Base-by-base conservation (phyloP, 2,329 filamentous ascomycete species). In the Acrocalymma vagum region DNA sequence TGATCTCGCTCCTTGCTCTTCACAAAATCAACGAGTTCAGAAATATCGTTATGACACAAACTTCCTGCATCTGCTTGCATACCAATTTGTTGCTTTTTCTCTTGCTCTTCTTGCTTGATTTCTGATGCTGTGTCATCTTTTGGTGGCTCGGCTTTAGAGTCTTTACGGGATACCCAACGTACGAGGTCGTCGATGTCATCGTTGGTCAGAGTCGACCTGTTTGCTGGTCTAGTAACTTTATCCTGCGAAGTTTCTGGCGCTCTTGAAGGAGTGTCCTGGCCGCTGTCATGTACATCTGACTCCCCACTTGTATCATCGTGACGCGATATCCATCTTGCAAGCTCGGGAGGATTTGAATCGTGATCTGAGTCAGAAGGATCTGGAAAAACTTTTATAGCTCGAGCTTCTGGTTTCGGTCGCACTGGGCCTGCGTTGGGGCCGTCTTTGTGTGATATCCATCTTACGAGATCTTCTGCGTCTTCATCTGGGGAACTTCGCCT, bases 151-250 rank as follows among this genome's bases (percentile, higher is more conserved):
- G 24, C 25, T 29, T 47, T 47, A 6, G 36, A 30, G 8, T 54
- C 51, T 37, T 39, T 57, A 3, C 46, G 45, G 9, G 53, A 58
- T 11, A 62, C 51, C 58, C 58, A 63, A 21, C 53, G 40, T 6
- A 64, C 53, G 3, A 64, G 54, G 11, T 62, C 58, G 28, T 58
- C 53, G 9, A 63, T 48, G 20, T 64, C 61, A 6, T 53, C 44
- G 15, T 58, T 27, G 2, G 45, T 44, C 3, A 63, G 42, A 11
- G 38, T 32, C 3, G 43, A 42, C 13, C 43, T 34, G 11, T 42
- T 34, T 30, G 37, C 38, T 24, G 43, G 38, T 9, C 38, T 20
- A 28, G 37, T 38, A 11, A 34, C 37, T 16, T 22, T 17, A 2
- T 38, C 38, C 14, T 8, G 42, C 27, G 1, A 50, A 34, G 8